Conservation (phyloP, 1,284 basidiomycete genomes). For the Ceratobasidium sp. region DNA sequence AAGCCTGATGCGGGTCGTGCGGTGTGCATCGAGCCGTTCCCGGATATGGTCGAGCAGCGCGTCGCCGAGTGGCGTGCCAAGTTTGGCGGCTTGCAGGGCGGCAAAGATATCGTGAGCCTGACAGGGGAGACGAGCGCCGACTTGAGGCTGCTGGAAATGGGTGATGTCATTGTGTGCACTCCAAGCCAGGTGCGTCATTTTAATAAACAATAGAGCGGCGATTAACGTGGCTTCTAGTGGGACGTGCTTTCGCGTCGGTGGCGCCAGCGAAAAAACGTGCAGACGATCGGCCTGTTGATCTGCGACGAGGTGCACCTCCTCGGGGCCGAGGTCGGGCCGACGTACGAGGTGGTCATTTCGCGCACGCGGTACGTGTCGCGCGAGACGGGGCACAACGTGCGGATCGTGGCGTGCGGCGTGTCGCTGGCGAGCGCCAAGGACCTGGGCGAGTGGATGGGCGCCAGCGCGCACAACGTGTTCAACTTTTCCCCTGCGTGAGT, state of each 20-base stretch:
- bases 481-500: slow-evolving; percentile 90
- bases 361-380: slow-evolving; percentile 93
- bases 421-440: slow-evolving; percentile 97
- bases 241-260: slow-evolving; percentile 95
- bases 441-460: slow-evolving; percentile 98
- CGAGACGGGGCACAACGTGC: slow-evolving; percentile 89
- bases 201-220: slow-evolving; percentile 29
- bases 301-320: slow-evolving; percentile 96
- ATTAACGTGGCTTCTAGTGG: slow-evolving; percentile 66
- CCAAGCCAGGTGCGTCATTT: slow-evolving; percentile 70
- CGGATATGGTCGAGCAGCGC: slow-evolving; percentile 93
- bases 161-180: slow-evolving; percentile 90
- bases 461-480: slow-evolving; percentile 90
- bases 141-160: slow-evolving; percentile 87
- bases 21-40: slow-evolving; percentile 95
- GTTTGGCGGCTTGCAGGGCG: slow-evolving; percentile 81
- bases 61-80: slow-evolving; percentile 89
- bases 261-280: slow-evolving; percentile 96
- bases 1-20: slow-evolving; percentile 83
- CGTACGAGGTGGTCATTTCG: slow-evolving; percentile 95
- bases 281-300: slow-evolving; percentile 90
- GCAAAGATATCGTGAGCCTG: slow-evolving; percentile 90
- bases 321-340: slow-evolving; percentile 87
- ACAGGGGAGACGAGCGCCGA: slow-evolving; percentile 97
- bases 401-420: slow-evolving; percentile 92